phyloP scores from a whole-genome alignment of 83 land plant genomes.

The Larix sibirica region DNA sequence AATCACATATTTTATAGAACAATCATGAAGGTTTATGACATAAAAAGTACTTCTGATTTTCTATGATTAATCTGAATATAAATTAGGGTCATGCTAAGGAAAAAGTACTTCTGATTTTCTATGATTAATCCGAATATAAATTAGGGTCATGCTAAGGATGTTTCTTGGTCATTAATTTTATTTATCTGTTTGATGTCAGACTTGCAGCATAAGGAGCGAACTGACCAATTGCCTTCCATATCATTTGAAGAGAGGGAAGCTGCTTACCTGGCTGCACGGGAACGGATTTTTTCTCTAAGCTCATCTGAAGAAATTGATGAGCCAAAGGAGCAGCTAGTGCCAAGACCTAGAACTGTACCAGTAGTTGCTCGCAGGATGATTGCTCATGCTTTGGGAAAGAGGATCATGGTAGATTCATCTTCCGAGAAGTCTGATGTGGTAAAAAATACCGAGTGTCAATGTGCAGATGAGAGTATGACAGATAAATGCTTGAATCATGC shows the following conservation, averaged over 20 bases:
- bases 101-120: background rate
- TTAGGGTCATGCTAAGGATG: background rate
- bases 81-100: background rate
- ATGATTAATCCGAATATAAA: background rate
- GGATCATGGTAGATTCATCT: slow-evolving; percentile 17
- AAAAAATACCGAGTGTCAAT: background rate
- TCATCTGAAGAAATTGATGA: slow-evolving; percentile 27
- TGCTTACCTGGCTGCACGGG: slow-evolving; percentile 90
- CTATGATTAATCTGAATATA: background rate
- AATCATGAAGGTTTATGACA: background rate
- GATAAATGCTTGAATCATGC: background rate
- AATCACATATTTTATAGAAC: background rate
- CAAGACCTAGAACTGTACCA: slow-evolving; percentile 75
- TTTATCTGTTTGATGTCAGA: slow-evolving; percentile 30
- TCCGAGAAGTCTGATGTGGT: background rate
- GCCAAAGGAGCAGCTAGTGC: slow-evolving; percentile 25
- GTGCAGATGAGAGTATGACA: background rate
- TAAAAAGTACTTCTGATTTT: background rate
- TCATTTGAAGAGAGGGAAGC: slow-evolving; percentile 82
- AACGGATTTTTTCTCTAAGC: slow-evolving; percentile 68
- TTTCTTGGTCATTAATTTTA: background rate
- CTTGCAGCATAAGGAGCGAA: background rate
- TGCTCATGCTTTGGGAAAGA: slow-evolving; percentile 92
- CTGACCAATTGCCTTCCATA: slow-evolving; percentile 23
- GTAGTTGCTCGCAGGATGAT: slow-evolving; percentile 96